These are phyloP conservation scores for Saccharum spontaneum DNA, from an alignment of 176 grass and related monocot genomes.

Conservation along the genomic window DNA sequence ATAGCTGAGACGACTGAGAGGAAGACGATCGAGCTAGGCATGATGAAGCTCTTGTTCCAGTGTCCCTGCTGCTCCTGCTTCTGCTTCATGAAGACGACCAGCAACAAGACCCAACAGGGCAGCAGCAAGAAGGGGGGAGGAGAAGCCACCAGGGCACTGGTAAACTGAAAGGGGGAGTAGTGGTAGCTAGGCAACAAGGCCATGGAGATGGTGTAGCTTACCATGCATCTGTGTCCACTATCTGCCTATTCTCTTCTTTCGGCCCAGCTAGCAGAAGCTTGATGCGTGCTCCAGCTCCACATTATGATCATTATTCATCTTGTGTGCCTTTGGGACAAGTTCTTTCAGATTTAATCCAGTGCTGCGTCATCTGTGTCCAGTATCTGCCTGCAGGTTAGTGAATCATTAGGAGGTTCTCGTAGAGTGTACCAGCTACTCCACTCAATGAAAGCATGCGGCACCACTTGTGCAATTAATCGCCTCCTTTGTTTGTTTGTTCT, in stretches of 20 bases:
- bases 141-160: neutral
- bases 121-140: neutral
- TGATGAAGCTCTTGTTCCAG: conserved; percentile 74
- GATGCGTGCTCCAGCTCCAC: neutral
- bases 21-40: neutral
- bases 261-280: neutral
- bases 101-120: conserved; percentile 33
- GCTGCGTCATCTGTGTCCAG: neutral
- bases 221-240: neutral
- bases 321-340: neutral
- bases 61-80: conserved; percentile 76
- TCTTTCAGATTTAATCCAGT: neutral
- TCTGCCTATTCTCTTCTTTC: neutral
- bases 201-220: neutral
- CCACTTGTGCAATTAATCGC: too few species aligned
- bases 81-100: conserved; percentile 60
- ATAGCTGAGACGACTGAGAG: neutral
- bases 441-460: too few species aligned
- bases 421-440: too few species aligned
- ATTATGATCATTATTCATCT: neutral
- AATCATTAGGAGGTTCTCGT: neutral
- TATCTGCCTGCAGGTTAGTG: neutral
- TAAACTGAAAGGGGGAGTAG: conserved; percentile 27
- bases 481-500: neutral
- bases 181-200: neutral